A percentile compares a stretch with the other conserved stretches of the same genome.
These are phyloP conservation scores for Scenedesmus sp. DNA, from an alignment of 163 green algal species.

Conservation along the genomic window DNA sequence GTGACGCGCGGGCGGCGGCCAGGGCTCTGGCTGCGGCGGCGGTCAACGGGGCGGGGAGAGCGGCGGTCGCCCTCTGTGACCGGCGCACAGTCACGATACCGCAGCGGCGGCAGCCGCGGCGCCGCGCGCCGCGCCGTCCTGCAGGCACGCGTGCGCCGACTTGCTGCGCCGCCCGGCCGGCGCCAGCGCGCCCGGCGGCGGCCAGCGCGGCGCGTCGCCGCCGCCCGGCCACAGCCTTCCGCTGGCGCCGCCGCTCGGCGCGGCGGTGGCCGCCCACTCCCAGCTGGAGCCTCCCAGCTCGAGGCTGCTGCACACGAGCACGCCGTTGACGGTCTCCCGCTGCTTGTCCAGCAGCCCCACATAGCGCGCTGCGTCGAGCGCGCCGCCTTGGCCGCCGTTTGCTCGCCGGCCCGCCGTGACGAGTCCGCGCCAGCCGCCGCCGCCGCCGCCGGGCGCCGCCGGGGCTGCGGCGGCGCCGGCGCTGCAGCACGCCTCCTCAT, in stretches of 20 bases:
- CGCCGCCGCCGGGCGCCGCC: neutral
- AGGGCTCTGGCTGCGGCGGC: no score
- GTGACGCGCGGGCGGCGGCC: no score
- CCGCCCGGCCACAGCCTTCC: neutral
- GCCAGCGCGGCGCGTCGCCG: neutral
- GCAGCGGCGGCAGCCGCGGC: neutral
- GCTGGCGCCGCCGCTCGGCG: neutral
- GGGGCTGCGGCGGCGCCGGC: neutral
- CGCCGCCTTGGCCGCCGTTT: neutral
- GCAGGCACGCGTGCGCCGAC: slow-evolving; percentile 12
- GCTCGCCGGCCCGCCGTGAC: neutral
- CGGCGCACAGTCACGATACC: no score
- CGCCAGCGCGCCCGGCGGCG: neutral
- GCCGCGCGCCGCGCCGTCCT: no score
- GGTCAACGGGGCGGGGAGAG: neutral
- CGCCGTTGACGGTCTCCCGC: slow-evolving; percentile 1
- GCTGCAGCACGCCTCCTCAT: neutral
- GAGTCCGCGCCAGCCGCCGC: neutral
- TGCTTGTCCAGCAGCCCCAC: slow-evolving; percentile 33
- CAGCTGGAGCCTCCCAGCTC: slow-evolving; percentile 4
- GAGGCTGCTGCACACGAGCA: slow-evolving; percentile 24
- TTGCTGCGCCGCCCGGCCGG: slow-evolving; percentile 15
- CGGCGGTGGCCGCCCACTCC: neutral
- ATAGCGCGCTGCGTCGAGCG: slow-evolving; percentile 32
- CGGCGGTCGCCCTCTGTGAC: neutral